A percentile compares a stretch with the other conserved stretches of the same genome.
Evolutionary conservation across 192 early-diverging fungal genomes (phyloP).

Genomic region (Spinellus fusiger): DNA sequence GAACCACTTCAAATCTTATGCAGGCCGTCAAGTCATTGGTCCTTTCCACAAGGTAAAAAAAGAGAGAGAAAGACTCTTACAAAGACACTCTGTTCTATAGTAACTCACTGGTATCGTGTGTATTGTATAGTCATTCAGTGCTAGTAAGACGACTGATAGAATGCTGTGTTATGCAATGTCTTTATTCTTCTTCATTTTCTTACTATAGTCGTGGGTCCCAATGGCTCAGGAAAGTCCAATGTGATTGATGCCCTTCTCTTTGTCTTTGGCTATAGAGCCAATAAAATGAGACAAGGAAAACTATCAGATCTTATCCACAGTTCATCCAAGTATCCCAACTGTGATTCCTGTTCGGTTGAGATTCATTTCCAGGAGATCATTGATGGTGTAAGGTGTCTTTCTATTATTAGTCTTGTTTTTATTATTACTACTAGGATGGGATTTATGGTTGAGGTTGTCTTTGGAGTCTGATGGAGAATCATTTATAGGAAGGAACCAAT

Average conservation of each 20-base stretch:
- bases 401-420: no score
- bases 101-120: neutral
- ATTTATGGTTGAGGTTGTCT: no score
- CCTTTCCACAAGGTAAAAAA: slow-evolving; percentile 88
- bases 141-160: slow-evolving; percentile 23
- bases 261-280: slow-evolving; percentile 97
- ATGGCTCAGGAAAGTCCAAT: slow-evolving; percentile 97
- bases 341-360: slow-evolving; percentile 79
- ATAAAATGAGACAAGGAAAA: slow-evolving; percentile 96
- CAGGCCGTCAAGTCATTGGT: slow-evolving; percentile 84
- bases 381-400: slow-evolving; percentile 52
- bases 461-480: no score
- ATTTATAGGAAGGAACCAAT: slow-evolving; percentile 51
- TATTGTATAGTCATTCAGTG: slow-evolving; percentile 56
- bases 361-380: slow-evolving; percentile 91
- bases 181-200: slow-evolving; percentile 35
- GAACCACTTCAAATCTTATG: slow-evolving; percentile 96
- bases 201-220: slow-evolving; percentile 81
- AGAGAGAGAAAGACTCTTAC: neutral
- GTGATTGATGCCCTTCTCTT: slow-evolving; percentile 97
- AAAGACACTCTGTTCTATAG: neutral
- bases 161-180: neutral
- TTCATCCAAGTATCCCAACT: slow-evolving; percentile 67
- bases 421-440: no score
- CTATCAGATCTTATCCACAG: slow-evolving; percentile 93